Conservation (phyloP, 495 filamentous ascomycete species). For the Tuber magnatum region DNA sequence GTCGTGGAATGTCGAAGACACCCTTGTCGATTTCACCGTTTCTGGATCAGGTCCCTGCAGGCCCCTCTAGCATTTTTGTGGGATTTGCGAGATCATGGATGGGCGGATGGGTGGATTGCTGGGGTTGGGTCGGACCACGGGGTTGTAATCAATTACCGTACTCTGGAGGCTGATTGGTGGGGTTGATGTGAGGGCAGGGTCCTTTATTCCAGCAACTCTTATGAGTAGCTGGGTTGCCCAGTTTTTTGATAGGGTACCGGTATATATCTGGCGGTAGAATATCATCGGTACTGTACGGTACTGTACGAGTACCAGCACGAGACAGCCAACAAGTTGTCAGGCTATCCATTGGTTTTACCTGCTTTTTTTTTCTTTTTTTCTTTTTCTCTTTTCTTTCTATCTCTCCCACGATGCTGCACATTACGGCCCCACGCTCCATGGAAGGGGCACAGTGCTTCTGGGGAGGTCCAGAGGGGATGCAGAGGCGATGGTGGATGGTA, state of each 20-base stretch:
- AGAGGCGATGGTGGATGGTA: background rate
- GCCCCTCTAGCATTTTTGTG: background rate
- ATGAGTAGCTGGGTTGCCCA: too few relatives aligned
- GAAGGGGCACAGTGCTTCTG: background rate
- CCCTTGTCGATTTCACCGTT: constrained; percentile 17
- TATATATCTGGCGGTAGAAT: background rate
- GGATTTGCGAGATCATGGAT: background rate
- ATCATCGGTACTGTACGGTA: background rate
- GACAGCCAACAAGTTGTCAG: background rate
- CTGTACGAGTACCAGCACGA: background rate
- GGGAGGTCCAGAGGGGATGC: background rate
- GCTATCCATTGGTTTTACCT: background rate
- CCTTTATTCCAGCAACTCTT: background rate
- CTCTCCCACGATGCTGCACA: background rate
- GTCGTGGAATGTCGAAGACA: constrained; percentile 21
- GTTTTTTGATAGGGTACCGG: background rate
- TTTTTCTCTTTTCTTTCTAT: background rate
- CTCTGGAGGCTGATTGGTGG: constrained; percentile 22
- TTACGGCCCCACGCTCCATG: background rate
- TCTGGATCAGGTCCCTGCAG: constrained; percentile 11
- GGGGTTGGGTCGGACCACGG: background rate
- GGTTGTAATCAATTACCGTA: constrained; percentile 8
- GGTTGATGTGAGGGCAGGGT: constrained; percentile 7
- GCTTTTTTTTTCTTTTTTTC: background rate
- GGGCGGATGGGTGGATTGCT: background rate